A percentile compares a stretch with the other conserved stretches of the same genome.
phyloP scores from a whole-genome alignment of 371 early-diverging fungal species.

The Dichotomocladium elegans region DNA sequence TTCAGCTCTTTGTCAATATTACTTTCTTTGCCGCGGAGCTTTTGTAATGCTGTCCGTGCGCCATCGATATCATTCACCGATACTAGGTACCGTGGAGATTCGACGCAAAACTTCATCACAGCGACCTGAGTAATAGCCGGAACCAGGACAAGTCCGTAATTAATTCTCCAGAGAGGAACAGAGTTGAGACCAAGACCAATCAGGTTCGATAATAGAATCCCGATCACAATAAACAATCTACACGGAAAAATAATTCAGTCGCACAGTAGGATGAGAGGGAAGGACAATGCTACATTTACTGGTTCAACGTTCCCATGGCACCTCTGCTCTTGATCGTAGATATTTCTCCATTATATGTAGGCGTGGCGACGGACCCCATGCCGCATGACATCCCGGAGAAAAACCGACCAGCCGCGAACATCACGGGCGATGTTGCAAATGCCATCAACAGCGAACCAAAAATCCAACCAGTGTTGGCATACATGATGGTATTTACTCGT shows the following conservation, averaged over 20 bases:
- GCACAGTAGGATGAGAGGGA: neutral
- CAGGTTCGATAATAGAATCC: conserved; percentile 57
- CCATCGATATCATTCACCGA: conserved; percentile 40
- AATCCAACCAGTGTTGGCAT: conserved; percentile 60
- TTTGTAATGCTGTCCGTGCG: conserved; percentile 39
- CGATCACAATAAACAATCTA: conserved; percentile 62
- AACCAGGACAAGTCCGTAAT: conserved; percentile 51
- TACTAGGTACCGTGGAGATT: conserved; percentile 66
- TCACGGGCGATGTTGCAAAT: conserved; percentile 42
- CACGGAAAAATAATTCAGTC: neutral
- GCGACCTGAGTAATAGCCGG: conserved; percentile 62
- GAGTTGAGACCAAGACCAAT: conserved; percentile 46
- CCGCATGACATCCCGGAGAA: conserved; percentile 81
- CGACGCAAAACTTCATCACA: conserved; percentile 60
- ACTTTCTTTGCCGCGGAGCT: conserved; percentile 34
- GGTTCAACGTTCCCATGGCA: conserved; percentile 70
- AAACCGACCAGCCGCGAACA: conserved; percentile 76
- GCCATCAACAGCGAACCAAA: conserved; percentile 61
- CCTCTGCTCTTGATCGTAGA: conserved; percentile 70
- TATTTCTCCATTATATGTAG: conserved; percentile 82
- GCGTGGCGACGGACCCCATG: conserved; percentile 68
- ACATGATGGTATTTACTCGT: conserved; percentile 59
- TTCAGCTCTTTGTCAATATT: conserved; percentile 43
- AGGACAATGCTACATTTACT: conserved; percentile 23
- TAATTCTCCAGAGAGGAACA: conserved; percentile 59